Conservation (phyloP, 2,329 filamentous ascomycete species). For the Fusarium sp. region DNA sequence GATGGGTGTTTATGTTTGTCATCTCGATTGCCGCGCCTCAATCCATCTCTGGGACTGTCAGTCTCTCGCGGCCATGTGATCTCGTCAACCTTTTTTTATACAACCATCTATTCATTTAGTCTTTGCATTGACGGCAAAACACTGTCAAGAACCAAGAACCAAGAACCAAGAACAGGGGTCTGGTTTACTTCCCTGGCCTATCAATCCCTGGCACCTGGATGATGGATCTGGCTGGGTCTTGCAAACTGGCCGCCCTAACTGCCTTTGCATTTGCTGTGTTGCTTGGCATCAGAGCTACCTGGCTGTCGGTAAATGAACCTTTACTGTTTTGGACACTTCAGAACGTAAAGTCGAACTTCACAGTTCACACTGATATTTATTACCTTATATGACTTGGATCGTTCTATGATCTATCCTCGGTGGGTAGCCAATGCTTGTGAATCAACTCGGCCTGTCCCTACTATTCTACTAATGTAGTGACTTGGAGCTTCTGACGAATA, state of each 20-base stretch:
- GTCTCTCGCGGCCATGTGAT: constrained; percentile 16
- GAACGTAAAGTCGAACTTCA: too few species aligned
- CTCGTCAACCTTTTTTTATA: constrained; percentile 6
- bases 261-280: constrained; percentile 6
- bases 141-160: too few species aligned
- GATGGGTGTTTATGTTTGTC: constrained; percentile 3
- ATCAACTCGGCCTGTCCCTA: not conserved
- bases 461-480: not conserved
- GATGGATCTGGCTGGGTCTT: constrained; percentile 25
- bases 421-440: too few species aligned
- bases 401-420: too few species aligned
- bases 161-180: constrained; percentile 19
- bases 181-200: constrained; percentile 15
- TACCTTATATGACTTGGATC: too few species aligned
- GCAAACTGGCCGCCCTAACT: constrained; percentile 19
- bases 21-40: constrained; percentile 16
- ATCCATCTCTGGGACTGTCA: not conserved
- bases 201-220: constrained; percentile 1
- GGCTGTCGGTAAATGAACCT: constrained; percentile 42
- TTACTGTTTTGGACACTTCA: not conserved
- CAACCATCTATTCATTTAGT: not conserved
- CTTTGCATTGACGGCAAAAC: not conserved
- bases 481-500: not conserved
- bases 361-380: too few species aligned
- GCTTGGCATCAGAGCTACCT: constrained; percentile 41